phyloP scores from a whole-genome alignment of 768 basidiomycete species.

The Tulasnella sp. region DNA sequence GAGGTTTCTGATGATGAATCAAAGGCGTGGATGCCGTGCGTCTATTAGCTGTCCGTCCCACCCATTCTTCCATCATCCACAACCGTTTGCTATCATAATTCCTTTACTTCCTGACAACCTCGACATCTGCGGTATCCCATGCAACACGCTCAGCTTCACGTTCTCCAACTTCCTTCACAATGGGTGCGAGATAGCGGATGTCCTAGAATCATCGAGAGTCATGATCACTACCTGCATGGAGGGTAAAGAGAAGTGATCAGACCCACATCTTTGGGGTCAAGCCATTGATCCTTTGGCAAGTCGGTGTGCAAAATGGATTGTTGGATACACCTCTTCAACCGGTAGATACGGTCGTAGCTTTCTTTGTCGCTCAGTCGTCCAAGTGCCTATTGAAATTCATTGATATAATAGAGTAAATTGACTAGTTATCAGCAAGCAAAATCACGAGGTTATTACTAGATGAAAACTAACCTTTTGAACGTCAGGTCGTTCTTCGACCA shows the following conservation, averaged over 20 bases:
- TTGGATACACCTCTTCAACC: slow-evolving; percentile 74
- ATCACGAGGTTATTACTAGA: background rate
- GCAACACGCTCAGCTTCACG: slow-evolving; percentile 64
- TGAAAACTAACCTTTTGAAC: slow-evolving; percentile 56
- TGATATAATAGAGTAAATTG: background rate
- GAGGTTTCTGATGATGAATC: background rate
- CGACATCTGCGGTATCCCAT: slow-evolving; percentile 71
- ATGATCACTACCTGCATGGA: background rate
- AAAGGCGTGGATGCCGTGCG: no score
- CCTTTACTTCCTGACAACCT: slow-evolving; percentile 42
- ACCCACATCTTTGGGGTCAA: slow-evolving; percentile 58
- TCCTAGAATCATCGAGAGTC: slow-evolving; percentile 43
- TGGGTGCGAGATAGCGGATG: slow-evolving; percentile 71
- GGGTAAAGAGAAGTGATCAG: background rate
- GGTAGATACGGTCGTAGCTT: slow-evolving; percentile 80
- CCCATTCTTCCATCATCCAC: no score
- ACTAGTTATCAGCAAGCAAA: background rate
- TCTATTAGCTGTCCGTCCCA: no score
- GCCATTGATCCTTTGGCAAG: slow-evolving; percentile 74
- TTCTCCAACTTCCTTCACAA: slow-evolving; percentile 54
- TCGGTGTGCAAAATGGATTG: slow-evolving; percentile 63
- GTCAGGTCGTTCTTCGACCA: slow-evolving; percentile 62
- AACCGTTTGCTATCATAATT: background rate
- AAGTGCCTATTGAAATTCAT: slow-evolving; percentile 66
- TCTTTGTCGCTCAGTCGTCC: slow-evolving; percentile 65